These are phyloP conservation scores for Mycosphaerella sp. DNA, from an alignment of 2,329 filamentous ascomycete genomes.

Conservation along the genomic window DNA sequence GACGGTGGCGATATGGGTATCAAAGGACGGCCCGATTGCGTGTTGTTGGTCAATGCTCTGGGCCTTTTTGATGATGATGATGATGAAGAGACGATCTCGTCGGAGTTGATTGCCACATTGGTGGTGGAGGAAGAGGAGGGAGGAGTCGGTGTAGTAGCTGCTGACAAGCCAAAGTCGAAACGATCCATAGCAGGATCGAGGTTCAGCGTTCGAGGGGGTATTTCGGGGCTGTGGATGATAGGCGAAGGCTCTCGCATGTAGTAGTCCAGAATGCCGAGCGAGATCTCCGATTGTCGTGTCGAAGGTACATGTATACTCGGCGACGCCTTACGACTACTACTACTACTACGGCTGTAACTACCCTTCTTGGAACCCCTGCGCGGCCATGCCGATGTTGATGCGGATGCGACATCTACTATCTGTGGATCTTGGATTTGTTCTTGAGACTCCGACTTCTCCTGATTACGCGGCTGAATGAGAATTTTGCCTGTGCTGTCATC, in stretches of 20 bases:
- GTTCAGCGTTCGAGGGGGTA: slow-evolving; percentile 19
- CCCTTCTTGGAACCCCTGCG: slow-evolving; percentile 5
- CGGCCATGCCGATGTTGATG: slow-evolving; percentile 16
- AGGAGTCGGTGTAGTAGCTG: slow-evolving; percentile 12
- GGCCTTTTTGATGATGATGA: background rate
- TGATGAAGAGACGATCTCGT: background rate
- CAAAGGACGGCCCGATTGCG: slow-evolving; percentile 9
- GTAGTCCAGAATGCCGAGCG: slow-evolving; percentile 30
- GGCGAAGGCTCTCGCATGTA: slow-evolving; percentile 25
- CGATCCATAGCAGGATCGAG: slow-evolving; percentile 24
- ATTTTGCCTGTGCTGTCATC: background rate
- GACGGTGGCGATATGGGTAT: slow-evolving; percentile 17
- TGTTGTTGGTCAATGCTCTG: background rate
- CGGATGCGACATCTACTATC: slow-evolving; percentile 23
- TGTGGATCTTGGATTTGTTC: slow-evolving; percentile 21
- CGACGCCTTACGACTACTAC: slow-evolving; percentile 1
- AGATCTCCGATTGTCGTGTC: slow-evolving; percentile 27
- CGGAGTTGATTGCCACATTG: background rate
- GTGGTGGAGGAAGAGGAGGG: background rate
- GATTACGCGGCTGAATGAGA: slow-evolving; percentile 9
- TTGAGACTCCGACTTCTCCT: slow-evolving; percentile 5
- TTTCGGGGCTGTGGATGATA: slow-evolving; percentile 18
- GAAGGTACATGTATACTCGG: slow-evolving; percentile 17
- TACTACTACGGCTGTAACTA: background rate
- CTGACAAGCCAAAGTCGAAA: slow-evolving; percentile 28